Evolutionary conservation across 2,329 filamentous ascomycete species (phyloP), one percentile per base, ranked within the genome.

Genomic region (Fusarium piperis): DNA sequence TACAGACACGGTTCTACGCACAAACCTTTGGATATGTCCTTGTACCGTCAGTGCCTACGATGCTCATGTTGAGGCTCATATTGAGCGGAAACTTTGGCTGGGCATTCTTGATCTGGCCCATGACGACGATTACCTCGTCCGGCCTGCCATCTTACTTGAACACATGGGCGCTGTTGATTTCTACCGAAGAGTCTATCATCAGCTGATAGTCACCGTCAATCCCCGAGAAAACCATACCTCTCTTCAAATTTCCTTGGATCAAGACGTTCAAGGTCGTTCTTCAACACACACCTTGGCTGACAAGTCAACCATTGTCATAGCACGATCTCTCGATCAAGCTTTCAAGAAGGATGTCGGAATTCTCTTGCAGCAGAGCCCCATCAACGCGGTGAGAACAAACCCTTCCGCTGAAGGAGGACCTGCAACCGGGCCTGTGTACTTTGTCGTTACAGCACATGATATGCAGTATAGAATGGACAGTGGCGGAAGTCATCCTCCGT

Each of bases 131-230:
- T 66, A 76, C 33, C 60, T 76, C n/a, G 30, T 36, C 11, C 65
- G 74, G 1, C 74, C 74, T 30, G 73, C 73, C 7, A 61, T 76
- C 2, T 5, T 76, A 2, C 69, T 76, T 16, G 68, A 76, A 30
- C 36, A 71, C 15, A 68, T 76, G 59, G 71, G 67, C 0, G 33
- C 46, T 10, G 46, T 59, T 16, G 55, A 73, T 16, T 48, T 73
- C 16, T 74, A 75, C 26, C 73, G 74, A 26, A 62, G 74, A 11
- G 62, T 73, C 2, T 67, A 71, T 13, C 66, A 66, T n/a, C 61
- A 68, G 2, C 36, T 65, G 11, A 65, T 76, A 18, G 16, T 74
- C n/a, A 35, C 62, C 16, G 10, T 75, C 10, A 32, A 75, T 36
- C 74, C 74, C 2, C 66, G 73, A 16, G 9, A 62, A 16, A 23